Percentiles rank a stretch among this genome's conserved stretches.
Conservation (phyloP, 23 red algal species). For the Gracilaria gracilis region DNA sequence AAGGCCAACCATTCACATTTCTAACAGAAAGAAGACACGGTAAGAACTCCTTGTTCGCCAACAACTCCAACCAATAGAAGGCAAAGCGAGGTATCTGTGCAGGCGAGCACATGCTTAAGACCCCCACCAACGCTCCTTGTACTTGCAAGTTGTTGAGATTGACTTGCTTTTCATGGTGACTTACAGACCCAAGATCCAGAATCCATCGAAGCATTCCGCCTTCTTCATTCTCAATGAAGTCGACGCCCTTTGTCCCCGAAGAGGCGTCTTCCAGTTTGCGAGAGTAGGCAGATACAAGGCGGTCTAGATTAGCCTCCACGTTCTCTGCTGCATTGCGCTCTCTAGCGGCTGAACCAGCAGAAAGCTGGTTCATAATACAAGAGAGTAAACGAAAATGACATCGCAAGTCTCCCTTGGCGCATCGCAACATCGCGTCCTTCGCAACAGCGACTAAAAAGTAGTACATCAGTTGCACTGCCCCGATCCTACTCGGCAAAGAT, state of each 20-base stretch:
- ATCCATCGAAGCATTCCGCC: constrained; percentile 31
- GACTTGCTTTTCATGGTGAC: not conserved
- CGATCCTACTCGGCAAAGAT: not conserved
- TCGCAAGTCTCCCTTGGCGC: constrained; percentile 37
- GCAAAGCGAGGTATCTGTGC: constrained; percentile 78
- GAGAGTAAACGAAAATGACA: constrained; percentile 78
- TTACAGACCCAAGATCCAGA: constrained; percentile 18
- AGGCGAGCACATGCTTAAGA: constrained; percentile 75
- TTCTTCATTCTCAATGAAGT: constrained; percentile 46
- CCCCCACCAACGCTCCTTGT: constrained; percentile 52
- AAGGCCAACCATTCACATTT: constrained; percentile 64
- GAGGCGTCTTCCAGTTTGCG: not conserved
- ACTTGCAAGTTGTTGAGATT: constrained; percentile 71
- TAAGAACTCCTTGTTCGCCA: constrained; percentile 82
- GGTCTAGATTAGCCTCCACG: not conserved
- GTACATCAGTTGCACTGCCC: constrained; percentile 21
- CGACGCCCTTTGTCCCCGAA: not conserved
- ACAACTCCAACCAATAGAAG: constrained; percentile 92
- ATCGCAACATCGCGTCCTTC: constrained; percentile 33
- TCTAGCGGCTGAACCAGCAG: not conserved
- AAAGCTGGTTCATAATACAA: constrained; percentile 68
- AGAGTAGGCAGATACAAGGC: not conserved
- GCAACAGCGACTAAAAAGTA: constrained; percentile 51
- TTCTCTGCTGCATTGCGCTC: constrained; percentile 29
- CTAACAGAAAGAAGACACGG: constrained; percentile 70